A percentile compares a stretch with the other conserved stretches of the same genome.
Conservation (phyloP, 2,329 filamentous ascomycete genomes). For the Fusarium algeriense region DNA sequence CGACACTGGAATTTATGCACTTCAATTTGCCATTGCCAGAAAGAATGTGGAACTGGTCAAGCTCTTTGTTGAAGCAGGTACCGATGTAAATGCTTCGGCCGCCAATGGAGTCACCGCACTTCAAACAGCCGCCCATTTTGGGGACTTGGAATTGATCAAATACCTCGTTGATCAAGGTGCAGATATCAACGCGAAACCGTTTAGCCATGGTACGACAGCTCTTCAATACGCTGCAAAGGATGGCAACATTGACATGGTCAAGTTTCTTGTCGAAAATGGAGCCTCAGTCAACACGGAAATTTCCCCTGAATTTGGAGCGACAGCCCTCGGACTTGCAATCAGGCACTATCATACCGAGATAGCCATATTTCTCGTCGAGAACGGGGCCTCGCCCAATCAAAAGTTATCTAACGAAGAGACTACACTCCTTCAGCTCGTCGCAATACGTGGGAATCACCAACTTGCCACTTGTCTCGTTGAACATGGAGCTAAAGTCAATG, state of each 20-base stretch:
- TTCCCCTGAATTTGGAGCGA: rapidly evolving
- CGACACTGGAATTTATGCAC: rapidly evolving
- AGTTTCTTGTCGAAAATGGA: background rate
- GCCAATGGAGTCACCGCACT: slow-evolving; percentile 19
- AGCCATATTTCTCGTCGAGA: background rate
- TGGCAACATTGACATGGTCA: rapidly evolving
- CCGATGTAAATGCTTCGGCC: slow-evolving; percentile 48
- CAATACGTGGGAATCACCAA: rapidly evolving
- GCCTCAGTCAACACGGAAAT: rapidly evolving
- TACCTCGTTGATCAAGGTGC: slow-evolving; percentile 50
- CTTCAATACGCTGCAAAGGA: rapidly evolving
- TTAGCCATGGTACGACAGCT: rapidly evolving
- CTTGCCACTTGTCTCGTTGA: slow-evolving; percentile 23
- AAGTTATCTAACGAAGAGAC: no score
- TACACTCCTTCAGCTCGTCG: background rate
- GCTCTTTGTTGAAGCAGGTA: slow-evolving; percentile 47
- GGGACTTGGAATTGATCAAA: slow-evolving; percentile 36
- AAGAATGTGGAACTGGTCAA: slow-evolving; percentile 38
- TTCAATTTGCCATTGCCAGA: rapidly evolving
- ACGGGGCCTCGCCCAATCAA: no score
- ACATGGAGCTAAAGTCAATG: rapidly evolving
- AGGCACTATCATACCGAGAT: rapidly evolving
- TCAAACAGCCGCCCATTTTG: slow-evolving; percentile 33
- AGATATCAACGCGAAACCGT: slow-evolving; percentile 48
- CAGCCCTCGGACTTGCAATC: background rate